Conservation (phyloP, 441 rosid genomes). For the Eruca vesicaria region DNA sequence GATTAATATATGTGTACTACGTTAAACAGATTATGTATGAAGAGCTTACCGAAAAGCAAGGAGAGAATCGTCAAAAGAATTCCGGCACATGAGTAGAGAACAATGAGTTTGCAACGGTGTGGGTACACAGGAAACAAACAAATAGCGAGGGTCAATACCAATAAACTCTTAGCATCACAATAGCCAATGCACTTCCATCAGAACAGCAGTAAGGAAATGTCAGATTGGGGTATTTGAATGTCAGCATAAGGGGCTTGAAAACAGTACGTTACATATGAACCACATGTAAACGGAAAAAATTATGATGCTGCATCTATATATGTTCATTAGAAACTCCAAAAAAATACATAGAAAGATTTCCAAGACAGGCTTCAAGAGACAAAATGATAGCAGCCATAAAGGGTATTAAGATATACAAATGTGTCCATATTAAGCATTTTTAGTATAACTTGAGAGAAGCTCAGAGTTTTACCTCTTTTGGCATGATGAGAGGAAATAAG, state of each 20-base stretch:
- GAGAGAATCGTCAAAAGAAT: conserved; percentile 58
- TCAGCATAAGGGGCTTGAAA: conserved; percentile 13
- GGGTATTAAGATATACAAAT: neutral
- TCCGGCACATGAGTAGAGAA: too few relatives aligned
- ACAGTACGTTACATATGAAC: conserved; percentile 4
- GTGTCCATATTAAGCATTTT: conserved; percentile 1
- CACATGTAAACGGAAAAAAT: neutral
- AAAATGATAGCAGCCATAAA: conserved; percentile 5
- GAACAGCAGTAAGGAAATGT: conserved; percentile 3
- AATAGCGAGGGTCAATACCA: neutral
- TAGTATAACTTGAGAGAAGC: conserved; percentile 20
- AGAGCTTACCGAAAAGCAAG: conserved; percentile 57
- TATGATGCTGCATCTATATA: neutral
- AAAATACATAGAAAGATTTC: conserved; percentile 1
- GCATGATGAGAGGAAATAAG: conserved; percentile 92
- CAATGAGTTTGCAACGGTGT: conserved; percentile 76
- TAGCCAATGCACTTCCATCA: conserved; percentile 6
- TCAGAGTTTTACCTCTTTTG: conserved; percentile 79
- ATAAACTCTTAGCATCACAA: conserved; percentile 15
- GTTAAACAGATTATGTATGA: neutral
- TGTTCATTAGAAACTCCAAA: neutral
- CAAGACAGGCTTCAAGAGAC: neutral
- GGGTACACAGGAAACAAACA: conserved; percentile 75
- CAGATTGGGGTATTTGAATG: neutral
- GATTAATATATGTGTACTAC: too few relatives aligned